Base-by-base conservation (phyloP, 495 filamentous ascomycete species). In the Cercophora samala region DNA sequence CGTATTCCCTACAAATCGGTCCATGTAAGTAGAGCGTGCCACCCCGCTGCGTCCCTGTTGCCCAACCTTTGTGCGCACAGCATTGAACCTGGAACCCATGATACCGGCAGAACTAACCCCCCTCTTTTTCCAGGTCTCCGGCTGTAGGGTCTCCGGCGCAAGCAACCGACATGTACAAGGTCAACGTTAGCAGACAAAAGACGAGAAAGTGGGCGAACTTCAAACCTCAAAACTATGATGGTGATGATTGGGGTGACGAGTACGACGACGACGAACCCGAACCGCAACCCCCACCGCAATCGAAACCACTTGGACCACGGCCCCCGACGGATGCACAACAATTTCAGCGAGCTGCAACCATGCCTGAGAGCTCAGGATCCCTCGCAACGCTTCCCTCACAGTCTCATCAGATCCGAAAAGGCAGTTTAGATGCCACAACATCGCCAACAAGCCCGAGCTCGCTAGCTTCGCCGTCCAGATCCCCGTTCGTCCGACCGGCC, bases 161-260 rank as follows among this genome's bases (percentile, higher is more conserved):
- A 64, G 66, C 72, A 46, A 64, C 56, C 68, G 55, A 77, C 4
- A 74, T 76, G 46, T 87, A 84, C 70, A 81, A 81, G 65, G 85
- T 93, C 15, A 97, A 98, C 74, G 89, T 97, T 26, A 93, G 91
- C 78, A 90, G 95, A 65, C 83, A 89, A 37, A 96, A 97, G 79
- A 97, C 95, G 19, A 93, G 88, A 78, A 93, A 93, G 81, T 99
- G 95, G 95, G 89, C 93, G 13, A 89, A 97, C 71, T 95, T 95
- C 23, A 96, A 94, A 75, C 83, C 88, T 51, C 87, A 88, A 66
- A 89, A 89, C 66, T 99, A 99, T 72, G 95, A 93, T 72, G 95
- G 93, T 66, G 93, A 92, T 70, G 94, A 97, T 72, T 97, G 95
- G 91, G 95, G 93, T 54, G 90, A 90, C 59, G 90, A 92, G 42